phyloP scores from a whole-genome alignment of 176 grass and related monocot genomes.

The Tillandsia leiboldiana region DNA sequence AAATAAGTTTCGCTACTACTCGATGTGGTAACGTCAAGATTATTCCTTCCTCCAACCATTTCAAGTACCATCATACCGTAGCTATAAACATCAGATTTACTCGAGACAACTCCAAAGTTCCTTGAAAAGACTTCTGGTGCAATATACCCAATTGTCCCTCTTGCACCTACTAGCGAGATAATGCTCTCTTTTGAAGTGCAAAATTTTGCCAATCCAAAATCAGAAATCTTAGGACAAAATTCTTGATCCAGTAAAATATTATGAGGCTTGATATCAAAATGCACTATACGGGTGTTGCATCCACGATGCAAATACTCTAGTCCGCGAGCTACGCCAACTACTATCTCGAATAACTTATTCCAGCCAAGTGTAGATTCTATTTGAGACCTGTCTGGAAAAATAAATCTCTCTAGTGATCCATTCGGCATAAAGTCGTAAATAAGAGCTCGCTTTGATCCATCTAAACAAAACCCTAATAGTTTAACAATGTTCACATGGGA shows the following conservation, averaged over 20 bases:
- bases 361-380: constrained; percentile 13
- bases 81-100: constrained; percentile 52
- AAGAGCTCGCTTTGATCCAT: constrained; percentile 26
- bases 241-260: constrained; percentile 9
- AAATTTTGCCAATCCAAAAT: constrained; percentile 5
- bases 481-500: constrained; percentile 48
- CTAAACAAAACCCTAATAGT: constrained; percentile 36
- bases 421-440: constrained; percentile 44
- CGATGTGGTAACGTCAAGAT: not conserved
- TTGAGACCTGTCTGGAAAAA: not conserved
- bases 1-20: constrained; percentile 29
- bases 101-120: constrained; percentile 25
- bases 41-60: constrained; percentile 36
- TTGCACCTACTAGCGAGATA: constrained; percentile 25
- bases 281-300: constrained; percentile 43
- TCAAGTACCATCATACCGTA: constrained; percentile 57
- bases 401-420: constrained; percentile 31
- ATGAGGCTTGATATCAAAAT: constrained; percentile 29
- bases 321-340: constrained; percentile 34
- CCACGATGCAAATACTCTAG: constrained; percentile 48
- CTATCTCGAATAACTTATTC: constrained; percentile 31
- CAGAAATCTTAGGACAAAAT: constrained; percentile 3
- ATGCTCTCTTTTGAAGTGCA: constrained; percentile 21
- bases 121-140: constrained; percentile 33
- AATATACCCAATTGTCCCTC: constrained; percentile 41